Evolutionary conservation across 768 basidiomycete species (phyloP).

Genomic region (Boletus subcaerulescens): DNA sequence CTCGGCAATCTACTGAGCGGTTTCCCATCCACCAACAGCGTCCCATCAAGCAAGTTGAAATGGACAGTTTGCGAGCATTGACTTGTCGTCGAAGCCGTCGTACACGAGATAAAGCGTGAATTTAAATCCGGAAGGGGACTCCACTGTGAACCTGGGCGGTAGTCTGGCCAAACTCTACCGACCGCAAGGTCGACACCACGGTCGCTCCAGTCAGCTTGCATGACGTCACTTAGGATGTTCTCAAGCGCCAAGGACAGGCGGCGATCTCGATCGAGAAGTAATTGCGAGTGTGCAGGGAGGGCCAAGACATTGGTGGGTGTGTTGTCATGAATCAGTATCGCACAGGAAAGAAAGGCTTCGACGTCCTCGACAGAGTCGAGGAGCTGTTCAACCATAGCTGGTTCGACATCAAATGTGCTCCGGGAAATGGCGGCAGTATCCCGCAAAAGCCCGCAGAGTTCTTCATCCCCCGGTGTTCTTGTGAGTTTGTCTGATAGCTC

Average conservation of each 20-base stretch:
- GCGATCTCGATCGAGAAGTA: conserved; percentile 28
- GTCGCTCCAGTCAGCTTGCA: not conserved
- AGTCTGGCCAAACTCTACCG: conserved; percentile 29
- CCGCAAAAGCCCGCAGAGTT: conserved; percentile 1
- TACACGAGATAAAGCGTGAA: conserved; percentile 18
- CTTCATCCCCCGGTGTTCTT: not conserved
- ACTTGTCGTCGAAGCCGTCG: conserved; percentile 3
- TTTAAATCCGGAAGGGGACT: not conserved
- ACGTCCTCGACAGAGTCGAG: conserved; percentile 24
- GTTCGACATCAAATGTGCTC: conserved; percentile 28
- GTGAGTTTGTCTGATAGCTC: conserved; percentile 20
- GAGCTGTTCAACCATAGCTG: not conserved
- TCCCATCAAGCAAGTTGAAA: conserved; percentile 38
- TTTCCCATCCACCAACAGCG: conserved; percentile 24
- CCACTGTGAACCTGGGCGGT: conserved; percentile 29
- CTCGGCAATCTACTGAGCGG: conserved; percentile 36
- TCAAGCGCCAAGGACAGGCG: conserved; percentile 32
- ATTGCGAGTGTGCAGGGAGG: conserved; percentile 5
- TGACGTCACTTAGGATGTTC: conserved; percentile 5
- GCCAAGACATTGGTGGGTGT: conserved; percentile 7
- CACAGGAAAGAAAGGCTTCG: conserved; percentile 31
- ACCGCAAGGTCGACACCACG: conserved; percentile 19
- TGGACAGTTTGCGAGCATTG: conserved; percentile 31
- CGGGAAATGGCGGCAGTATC: conserved; percentile 20
- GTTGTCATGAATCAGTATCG: conserved; percentile 31